A percentile compares a stretch with the other conserved stretches of the same genome.
These are phyloP conservation scores for Trametes punicea DNA, from an alignment of 768 basidiomycete genomes.

Conservation along the genomic window DNA sequence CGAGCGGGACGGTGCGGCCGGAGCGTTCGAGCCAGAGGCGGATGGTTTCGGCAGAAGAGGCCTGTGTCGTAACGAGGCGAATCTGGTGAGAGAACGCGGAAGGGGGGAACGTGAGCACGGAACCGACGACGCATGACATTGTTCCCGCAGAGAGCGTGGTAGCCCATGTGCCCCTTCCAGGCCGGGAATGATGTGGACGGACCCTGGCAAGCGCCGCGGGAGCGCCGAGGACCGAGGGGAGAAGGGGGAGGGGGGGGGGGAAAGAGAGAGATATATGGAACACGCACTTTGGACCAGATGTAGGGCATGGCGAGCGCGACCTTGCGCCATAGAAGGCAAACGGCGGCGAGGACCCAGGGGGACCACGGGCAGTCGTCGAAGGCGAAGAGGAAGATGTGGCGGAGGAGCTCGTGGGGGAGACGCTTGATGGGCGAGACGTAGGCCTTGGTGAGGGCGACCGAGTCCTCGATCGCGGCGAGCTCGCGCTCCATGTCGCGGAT, in stretches of 20 bases:
- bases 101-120: background rate
- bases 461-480: slow-evolving; percentile 45
- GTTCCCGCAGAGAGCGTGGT: background rate
- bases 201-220: background rate
- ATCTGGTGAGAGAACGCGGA: slow-evolving; percentile 44
- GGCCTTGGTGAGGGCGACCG: slow-evolving; percentile 48
- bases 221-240: background rate
- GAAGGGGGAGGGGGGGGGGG: too few relatives aligned
- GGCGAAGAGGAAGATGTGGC: slow-evolving; percentile 65
- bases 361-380: slow-evolving; percentile 71
- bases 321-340: slow-evolving; percentile 64
- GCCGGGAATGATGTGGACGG: background rate
- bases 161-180: background rate
- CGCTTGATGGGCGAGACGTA: slow-evolving; percentile 72
- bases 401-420: slow-evolving; percentile 69
- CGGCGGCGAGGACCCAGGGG: slow-evolving; percentile 72
- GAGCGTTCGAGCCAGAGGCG: slow-evolving; percentile 83
- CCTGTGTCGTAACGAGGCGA: slow-evolving; percentile 66
- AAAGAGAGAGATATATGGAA: too few relatives aligned
- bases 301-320: slow-evolving; percentile 62
- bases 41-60: slow-evolving; percentile 72
- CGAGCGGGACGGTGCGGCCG: slow-evolving; percentile 64
- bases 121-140: background rate
- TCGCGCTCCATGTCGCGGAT: slow-evolving; percentile 56
- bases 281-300: slow-evolving; percentile 71